Percentiles rank a stretch among this genome's conserved stretches.
Conservation (phyloP, 306 rosid genomes). For the Purshia tridentata region DNA sequence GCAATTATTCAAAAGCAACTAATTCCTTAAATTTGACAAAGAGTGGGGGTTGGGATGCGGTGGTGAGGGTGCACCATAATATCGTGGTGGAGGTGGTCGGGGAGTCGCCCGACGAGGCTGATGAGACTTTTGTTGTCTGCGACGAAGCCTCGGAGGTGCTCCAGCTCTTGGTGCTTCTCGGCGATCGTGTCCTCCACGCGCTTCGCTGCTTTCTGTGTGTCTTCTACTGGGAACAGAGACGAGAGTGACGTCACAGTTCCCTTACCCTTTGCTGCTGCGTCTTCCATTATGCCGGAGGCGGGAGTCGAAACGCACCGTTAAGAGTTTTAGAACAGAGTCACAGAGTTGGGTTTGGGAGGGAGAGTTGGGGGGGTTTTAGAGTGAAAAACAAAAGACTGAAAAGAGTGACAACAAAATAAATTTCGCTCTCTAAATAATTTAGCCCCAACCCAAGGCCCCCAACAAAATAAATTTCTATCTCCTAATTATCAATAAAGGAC, state of each 20-base stretch:
- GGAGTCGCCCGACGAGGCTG: slow-evolving; percentile 74
- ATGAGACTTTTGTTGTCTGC: slow-evolving; percentile 61
- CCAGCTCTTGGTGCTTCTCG: slow-evolving; percentile 44
- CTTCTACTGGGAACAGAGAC: slow-evolving; percentile 54
- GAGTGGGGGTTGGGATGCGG: background rate
- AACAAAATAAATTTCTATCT: no score
- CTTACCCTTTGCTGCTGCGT: slow-evolving; percentile 41
- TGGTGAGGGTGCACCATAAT: slow-evolving; percentile 50
- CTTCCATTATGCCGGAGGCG: slow-evolving; percentile 25
- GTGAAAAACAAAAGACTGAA: no score
- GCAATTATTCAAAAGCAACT: no score
- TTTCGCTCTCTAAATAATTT: no score
- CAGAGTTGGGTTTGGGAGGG: no score
- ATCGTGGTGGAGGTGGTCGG: slow-evolving; percentile 77
- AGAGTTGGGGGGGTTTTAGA: no score
- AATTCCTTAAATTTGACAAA: background rate
- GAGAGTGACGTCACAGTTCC: slow-evolving; percentile 68
- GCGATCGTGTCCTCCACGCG: slow-evolving; percentile 54
- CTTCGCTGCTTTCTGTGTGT: slow-evolving; percentile 59
- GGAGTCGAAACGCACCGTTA: slow-evolving; percentile 1
- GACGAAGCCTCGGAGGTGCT: slow-evolving; percentile 50
- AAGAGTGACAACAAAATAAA: no score
- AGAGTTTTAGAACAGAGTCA: background rate
- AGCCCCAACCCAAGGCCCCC: no score
- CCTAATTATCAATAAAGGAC: no score